Percentiles rank a stretch among this genome's conserved stretches.
Evolutionary conservation across 495 filamentous ascomycete genomes (phyloP).

Genomic region (Glonium stellatum): DNA sequence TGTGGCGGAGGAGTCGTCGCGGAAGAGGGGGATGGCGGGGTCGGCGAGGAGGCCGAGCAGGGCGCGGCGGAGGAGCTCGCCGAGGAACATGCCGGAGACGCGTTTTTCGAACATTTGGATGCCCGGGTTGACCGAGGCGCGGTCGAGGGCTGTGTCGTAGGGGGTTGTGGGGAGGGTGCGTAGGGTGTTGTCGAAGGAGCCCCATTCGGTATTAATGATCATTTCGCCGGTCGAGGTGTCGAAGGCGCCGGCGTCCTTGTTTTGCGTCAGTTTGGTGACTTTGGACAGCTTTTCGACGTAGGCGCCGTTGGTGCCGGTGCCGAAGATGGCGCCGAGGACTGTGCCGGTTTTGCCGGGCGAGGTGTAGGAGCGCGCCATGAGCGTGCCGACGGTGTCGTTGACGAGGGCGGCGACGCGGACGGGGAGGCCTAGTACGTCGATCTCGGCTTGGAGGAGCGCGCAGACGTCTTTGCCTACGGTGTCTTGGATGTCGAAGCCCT

Average conservation of each 20-base stretch:
- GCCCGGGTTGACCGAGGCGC: constrained; percentile 79
- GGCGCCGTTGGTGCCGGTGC: constrained; percentile 90
- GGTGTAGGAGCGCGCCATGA: constrained; percentile 95
- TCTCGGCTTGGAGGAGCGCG: constrained; percentile 78
- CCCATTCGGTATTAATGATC: constrained; percentile 99
- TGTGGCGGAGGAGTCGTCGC: constrained; percentile 53
- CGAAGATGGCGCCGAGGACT: constrained; percentile 85
- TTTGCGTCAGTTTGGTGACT: constrained; percentile 57
- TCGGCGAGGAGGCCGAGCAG: constrained; percentile 56
- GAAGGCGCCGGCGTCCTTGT: constrained; percentile 46
- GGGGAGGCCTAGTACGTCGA: constrained; percentile 78
- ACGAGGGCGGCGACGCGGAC: constrained; percentile 91
- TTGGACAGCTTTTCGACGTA: constrained; percentile 73
- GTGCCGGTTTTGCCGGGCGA: constrained; percentile 82
- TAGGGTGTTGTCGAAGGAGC: constrained; percentile 91
- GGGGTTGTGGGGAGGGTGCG: constrained; percentile 76
- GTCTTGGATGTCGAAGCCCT: constrained; percentile 93
- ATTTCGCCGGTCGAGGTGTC: constrained; percentile 83
- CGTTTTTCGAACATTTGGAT: constrained; percentile 99
- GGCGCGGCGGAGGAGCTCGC: constrained; percentile 80
- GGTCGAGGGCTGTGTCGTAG: constrained; percentile 75
- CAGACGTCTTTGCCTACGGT: constrained; percentile 93
- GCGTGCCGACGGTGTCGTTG: constrained; percentile 93
- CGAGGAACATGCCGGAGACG: constrained; percentile 95
- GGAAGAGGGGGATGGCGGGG: constrained; percentile 57